These are phyloP conservation scores for Epithele typhae DNA, from an alignment of 768 basidiomycete genomes.

Conservation along the genomic window DNA sequence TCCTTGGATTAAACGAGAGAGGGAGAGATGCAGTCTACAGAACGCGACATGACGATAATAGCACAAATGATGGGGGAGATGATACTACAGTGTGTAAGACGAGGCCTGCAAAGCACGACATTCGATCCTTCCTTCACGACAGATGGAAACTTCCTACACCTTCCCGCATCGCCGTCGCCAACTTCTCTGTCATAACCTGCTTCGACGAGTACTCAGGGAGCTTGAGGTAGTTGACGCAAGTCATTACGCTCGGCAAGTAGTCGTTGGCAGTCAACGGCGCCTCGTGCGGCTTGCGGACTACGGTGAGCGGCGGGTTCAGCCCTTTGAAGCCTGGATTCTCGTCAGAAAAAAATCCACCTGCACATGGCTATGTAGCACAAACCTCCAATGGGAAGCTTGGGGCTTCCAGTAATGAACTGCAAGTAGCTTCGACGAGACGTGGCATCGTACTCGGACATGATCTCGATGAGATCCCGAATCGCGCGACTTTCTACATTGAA, in stretches of 20 bases:
- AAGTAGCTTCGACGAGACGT: conserved; percentile 80
- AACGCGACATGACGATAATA: conserved; percentile 15
- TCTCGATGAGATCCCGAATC: conserved; percentile 81
- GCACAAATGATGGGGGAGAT: conserved; percentile 11
- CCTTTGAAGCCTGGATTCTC: conserved; percentile 91
- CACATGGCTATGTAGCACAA: conserved; percentile 23
- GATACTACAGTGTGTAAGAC: conserved; percentile 12
- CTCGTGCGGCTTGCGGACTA: conserved; percentile 96
- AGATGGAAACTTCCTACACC: conserved; percentile 97
- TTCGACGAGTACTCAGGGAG: conserved; percentile 93
- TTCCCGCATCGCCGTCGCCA: conserved; percentile 83
- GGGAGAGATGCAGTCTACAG: conserved; percentile 12
- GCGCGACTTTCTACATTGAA: conserved; percentile 94
- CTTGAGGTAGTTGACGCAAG: conserved; percentile 96
- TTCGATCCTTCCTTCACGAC: conserved; percentile 43
- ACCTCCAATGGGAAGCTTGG: conserved; percentile 95
- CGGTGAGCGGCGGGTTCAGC: conserved; percentile 89
- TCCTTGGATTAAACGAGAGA: conserved; percentile 4
- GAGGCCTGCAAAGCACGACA: background rate
- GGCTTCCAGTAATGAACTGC: conserved; percentile 97
- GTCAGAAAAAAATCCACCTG: no score
- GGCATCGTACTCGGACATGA: conserved; percentile 78
- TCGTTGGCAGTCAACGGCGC: conserved; percentile 87
- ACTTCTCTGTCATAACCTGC: conserved; percentile 76
- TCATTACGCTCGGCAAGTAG: conserved; percentile 97